phyloP scores from a whole-genome alignment of 768 basidiomycete species.

The Podaxis sp. region DNA sequence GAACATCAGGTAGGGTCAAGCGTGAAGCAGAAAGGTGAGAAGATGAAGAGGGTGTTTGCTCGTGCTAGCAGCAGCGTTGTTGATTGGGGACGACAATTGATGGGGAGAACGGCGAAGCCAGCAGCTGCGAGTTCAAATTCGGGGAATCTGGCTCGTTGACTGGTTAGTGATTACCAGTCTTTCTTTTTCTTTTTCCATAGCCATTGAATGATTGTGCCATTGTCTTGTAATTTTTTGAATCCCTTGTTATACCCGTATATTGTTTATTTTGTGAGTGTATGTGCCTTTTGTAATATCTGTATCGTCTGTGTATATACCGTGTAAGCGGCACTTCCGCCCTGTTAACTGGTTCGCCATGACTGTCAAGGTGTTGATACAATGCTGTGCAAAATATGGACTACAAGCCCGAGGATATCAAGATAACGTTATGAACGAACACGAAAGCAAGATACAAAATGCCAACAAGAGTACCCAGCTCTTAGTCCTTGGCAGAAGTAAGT shows the following conservation, averaged over 20 bases:
- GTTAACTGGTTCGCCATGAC: no score
- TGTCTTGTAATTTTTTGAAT: conserved; percentile 6
- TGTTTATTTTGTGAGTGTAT: neutral
- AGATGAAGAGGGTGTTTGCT: conserved; percentile 24
- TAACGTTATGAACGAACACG: neutral
- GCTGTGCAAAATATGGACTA: no score
- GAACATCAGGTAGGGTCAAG: conserved; percentile 7
- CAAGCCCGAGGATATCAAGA: no score
- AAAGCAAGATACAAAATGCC: neutral
- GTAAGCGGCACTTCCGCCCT: neutral
- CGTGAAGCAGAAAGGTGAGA: conserved; percentile 20
- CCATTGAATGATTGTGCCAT: neutral
- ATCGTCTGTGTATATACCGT: neutral
- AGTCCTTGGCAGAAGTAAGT: neutral
- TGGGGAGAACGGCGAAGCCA: conserved; percentile 8
- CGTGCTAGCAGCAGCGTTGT: conserved; percentile 25
- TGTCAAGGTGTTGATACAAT: no score
- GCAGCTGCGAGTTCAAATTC: neutral
- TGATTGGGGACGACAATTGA: conserved; percentile 25
- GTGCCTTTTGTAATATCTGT: neutral
- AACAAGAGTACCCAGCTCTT: neutral
- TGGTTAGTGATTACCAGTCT: neutral
- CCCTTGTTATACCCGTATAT: neutral
- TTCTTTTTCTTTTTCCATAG: neutral
- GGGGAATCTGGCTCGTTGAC: conserved; percentile 1